phyloP scores from a whole-genome alignment of 1,284 basidiomycete genomes.

The Cyathus pygmaeus region DNA sequence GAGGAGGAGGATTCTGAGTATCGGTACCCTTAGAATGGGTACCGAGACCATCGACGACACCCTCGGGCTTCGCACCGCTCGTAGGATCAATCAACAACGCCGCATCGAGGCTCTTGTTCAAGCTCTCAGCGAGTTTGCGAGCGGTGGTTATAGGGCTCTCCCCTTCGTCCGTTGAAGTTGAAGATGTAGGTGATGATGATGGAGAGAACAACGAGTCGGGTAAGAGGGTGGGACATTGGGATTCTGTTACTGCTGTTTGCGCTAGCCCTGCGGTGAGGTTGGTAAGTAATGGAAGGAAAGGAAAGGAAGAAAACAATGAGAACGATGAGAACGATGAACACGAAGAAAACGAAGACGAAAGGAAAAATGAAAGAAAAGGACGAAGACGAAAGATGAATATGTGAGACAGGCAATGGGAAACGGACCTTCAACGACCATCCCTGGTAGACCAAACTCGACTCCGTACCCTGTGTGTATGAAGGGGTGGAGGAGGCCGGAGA shows the following conservation, averaged over 20 bases:
- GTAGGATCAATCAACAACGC: neutral
- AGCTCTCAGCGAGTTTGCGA: neutral
- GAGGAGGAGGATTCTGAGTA: too few species aligned
- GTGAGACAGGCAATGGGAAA: neutral
- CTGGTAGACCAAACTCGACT: conserved; percentile 68
- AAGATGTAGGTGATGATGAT: conserved; percentile 4
- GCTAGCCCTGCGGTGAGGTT: conserved; percentile 59
- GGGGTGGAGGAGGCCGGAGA: conserved; percentile 70
- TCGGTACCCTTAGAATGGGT: too few species aligned
- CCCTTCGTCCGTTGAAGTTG: conserved; percentile 1
- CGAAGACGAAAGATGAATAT: too few species aligned
- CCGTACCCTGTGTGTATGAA: conserved; percentile 75
- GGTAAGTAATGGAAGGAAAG: too few species aligned
- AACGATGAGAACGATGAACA: too few species aligned
- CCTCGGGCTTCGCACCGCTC: neutral
- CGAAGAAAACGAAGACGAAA: too few species aligned
- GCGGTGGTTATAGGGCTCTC: neutral
- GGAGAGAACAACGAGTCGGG: conserved; percentile 29
- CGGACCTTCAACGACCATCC: conserved; percentile 72
- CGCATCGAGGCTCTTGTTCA: conserved; percentile 1
- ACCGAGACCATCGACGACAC: too few species aligned
- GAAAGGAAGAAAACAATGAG: too few species aligned
- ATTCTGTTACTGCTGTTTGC: conserved; percentile 50
- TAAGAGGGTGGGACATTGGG: conserved; percentile 28
- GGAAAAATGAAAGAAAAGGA: too few species aligned